phyloP scores from a whole-genome alignment of 2,329 filamentous ascomycete species.

The Cladobotryum protrusum region DNA sequence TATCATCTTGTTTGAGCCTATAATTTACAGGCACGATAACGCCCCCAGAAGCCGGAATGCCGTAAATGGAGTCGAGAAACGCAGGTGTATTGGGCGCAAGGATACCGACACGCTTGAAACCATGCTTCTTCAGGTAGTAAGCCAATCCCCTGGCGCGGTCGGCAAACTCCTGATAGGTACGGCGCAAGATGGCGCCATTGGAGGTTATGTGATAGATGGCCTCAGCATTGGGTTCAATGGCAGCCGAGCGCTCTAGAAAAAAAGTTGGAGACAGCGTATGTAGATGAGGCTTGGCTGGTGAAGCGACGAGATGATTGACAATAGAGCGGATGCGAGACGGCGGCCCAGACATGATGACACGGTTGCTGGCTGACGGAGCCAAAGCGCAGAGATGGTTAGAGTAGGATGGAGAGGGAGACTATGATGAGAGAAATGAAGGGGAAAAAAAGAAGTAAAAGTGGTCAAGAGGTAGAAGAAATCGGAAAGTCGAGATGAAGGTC shows the following conservation, averaged over 20 bases:
- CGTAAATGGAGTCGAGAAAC: constrained; percentile 86
- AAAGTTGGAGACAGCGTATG: constrained; percentile 80
- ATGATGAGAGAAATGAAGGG: neutral
- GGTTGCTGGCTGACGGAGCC: neutral
- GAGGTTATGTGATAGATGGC: constrained; percentile 82
- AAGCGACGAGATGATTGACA: constrained; percentile 41
- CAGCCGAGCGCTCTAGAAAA: constrained; percentile 79
- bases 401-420: neutral
- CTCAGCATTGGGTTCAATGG: constrained; percentile 78
- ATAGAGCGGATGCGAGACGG: constrained; percentile 55
- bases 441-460: neutral
- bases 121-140: constrained; percentile 74
- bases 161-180: constrained; percentile 75
- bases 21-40: constrained; percentile 65
- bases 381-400: neutral
- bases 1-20: constrained; percentile 71
- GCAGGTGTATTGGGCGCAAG: constrained; percentile 89
- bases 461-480: neutral
- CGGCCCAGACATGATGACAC: constrained; percentile 55
- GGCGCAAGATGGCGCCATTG: constrained; percentile 65
- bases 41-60: constrained; percentile 72
- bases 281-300: constrained; percentile 46
- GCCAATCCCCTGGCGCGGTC: constrained; percentile 82
- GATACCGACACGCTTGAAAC: constrained; percentile 72
- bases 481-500: neutral